Conservation (phyloP, 345 rosid genomes). For the Boechera stricta region DNA sequence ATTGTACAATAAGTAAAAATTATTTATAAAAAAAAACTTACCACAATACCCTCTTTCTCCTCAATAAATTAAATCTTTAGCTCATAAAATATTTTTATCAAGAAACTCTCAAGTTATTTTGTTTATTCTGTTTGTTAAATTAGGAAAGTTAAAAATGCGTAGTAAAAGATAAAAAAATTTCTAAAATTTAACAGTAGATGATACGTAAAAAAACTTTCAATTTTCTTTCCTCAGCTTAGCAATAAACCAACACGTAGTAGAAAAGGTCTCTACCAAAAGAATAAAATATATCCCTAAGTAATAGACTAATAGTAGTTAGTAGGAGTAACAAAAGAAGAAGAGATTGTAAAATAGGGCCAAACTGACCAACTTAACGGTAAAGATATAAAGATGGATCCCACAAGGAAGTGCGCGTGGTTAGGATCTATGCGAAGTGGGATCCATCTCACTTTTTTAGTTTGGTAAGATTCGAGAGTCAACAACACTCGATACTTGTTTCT, state of each 20-base stretch:
- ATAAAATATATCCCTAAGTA: neutral
- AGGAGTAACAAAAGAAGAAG: neutral
- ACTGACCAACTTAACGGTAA: neutral
- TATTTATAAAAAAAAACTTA: neutral
- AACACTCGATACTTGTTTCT: neutral
- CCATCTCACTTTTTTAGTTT: neutral
- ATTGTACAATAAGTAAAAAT: neutral
- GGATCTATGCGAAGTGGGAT: conserved; percentile 1
- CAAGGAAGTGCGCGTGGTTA: neutral
- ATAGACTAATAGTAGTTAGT: no score
- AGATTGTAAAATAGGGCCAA: neutral
- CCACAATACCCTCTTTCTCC: neutral
- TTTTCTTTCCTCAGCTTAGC: neutral
- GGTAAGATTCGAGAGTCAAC: neutral
- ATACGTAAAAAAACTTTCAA: neutral
- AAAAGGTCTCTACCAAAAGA: neutral
- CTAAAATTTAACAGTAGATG: neutral
- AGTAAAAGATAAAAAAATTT: neutral
- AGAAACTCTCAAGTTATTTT: neutral
- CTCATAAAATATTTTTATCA: neutral
- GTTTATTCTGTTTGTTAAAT: neutral
- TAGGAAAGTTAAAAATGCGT: conserved; percentile 4
- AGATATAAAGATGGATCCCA: neutral
- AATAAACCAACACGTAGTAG: neutral
- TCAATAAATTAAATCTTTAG: neutral